A percentile compares a stretch with the other conserved stretches of the same genome.
These are phyloP conservation scores for Oidiodendron maius DNA, from an alignment of 495 filamentous ascomycete genomes.

Conservation along the genomic window DNA sequence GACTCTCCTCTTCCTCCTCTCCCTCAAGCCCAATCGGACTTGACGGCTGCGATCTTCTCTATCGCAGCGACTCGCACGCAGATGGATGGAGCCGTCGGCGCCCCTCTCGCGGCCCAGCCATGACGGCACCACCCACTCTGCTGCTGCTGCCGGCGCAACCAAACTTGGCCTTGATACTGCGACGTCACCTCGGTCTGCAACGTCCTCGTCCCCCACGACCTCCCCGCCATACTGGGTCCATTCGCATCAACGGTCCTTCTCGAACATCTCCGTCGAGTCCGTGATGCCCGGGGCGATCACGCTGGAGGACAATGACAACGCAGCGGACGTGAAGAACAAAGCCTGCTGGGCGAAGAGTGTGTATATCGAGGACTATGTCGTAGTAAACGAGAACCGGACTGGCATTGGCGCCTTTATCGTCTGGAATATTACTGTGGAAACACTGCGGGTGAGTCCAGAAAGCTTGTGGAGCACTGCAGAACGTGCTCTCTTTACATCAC, in stretches of 20 bases:
- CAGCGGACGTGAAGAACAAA: slow-evolving; percentile 35
- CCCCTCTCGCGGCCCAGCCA: slow-evolving; percentile 11
- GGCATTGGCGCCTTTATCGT: slow-evolving; percentile 53
- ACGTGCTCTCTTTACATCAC: no score
- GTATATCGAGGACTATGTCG: slow-evolving; percentile 41
- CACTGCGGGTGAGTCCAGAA: slow-evolving; percentile 19
- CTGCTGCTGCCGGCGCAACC: background rate
- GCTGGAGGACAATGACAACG: slow-evolving; percentile 43
- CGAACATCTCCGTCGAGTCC: slow-evolving; percentile 41
- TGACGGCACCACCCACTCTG: slow-evolving; percentile 7
- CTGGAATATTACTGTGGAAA: slow-evolving; percentile 50
- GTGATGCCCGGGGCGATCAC: slow-evolving; percentile 39
- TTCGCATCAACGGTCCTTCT: slow-evolving; percentile 25
- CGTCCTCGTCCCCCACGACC: slow-evolving; percentile 17
- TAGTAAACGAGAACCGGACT: slow-evolving; percentile 41
- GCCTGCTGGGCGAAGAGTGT: slow-evolving; percentile 54
- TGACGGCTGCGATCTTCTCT: slow-evolving; percentile 5
- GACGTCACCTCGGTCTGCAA: slow-evolving; percentile 9
- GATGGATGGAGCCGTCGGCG: slow-evolving; percentile 24
- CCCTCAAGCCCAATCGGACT: background rate
- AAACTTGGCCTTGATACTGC: slow-evolving; percentile 3
- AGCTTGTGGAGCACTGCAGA: background rate
- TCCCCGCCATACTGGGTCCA: slow-evolving; percentile 30
- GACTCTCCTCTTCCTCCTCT: no score
- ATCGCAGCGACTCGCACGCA: slow-evolving; percentile 16